Evolutionary conservation across 208 protist species (phyloP).

Genomic region (Acanthamoeba lenticulata): DNA sequence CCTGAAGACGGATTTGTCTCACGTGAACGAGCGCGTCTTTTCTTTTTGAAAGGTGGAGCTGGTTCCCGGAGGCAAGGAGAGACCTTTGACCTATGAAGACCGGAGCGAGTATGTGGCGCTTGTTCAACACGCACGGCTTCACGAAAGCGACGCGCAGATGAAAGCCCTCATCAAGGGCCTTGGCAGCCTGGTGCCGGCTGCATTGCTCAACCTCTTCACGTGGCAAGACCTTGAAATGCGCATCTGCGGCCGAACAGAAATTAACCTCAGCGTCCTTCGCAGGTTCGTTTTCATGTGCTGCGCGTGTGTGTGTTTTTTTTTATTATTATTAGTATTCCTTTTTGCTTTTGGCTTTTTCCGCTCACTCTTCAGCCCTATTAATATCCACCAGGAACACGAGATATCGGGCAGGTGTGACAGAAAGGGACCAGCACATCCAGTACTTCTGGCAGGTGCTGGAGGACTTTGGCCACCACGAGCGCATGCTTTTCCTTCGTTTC

Average conservation of each 20-base stretch:
- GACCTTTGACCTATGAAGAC: constrained; percentile 49
- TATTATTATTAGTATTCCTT: background rate
- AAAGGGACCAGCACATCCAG: background rate
- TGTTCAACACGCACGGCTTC: background rate
- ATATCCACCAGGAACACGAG: constrained; percentile 3
- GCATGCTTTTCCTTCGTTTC: constrained; percentile 67
- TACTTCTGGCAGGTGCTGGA: constrained; percentile 63
- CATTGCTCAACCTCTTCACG: constrained; percentile 50
- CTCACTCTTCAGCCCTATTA: too few relatives aligned
- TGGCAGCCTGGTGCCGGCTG: constrained; percentile 13
- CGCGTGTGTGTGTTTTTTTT: background rate
- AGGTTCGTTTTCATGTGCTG: background rate
- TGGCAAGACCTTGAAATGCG: constrained; percentile 51
- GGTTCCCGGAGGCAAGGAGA: background rate
- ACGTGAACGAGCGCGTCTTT: background rate
- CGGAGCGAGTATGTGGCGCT: constrained; percentile 59
- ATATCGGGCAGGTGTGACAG: background rate
- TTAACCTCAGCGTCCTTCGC: constrained; percentile 46
- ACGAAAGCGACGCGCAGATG: constrained; percentile 12
- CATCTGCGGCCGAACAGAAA: constrained; percentile 56
- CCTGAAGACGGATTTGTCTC: too few relatives aligned
- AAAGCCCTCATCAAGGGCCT: constrained; percentile 17
- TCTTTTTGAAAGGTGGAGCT: constrained; percentile 1
- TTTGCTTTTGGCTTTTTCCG: too few relatives aligned
- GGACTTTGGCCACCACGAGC: constrained; percentile 21